Percentiles rank a stretch among this genome's conserved stretches.
Conservation (phyloP, 306 rosid species). For the Fragaria vesca region DNA sequence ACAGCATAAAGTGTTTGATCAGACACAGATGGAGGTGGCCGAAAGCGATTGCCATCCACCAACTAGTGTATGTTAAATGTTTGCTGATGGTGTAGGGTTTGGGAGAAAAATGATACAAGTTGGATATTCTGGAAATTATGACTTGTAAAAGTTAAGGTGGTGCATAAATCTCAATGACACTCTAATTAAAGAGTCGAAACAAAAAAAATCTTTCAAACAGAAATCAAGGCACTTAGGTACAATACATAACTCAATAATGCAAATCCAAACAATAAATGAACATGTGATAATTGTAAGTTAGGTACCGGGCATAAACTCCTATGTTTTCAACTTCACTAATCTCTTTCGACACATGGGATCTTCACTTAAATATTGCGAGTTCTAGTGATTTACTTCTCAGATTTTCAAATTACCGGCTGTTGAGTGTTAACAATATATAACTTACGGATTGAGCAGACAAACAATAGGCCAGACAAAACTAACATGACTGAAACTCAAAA, state of each 20-base stretch:
- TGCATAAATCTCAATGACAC: not conserved
- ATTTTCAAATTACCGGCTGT: too few relatives aligned
- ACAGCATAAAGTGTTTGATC: not conserved
- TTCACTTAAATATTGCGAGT: not conserved
- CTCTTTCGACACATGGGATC: not conserved
- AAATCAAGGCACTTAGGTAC: not conserved
- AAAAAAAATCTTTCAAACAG: not conserved
- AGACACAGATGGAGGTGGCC: not conserved
- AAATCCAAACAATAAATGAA: conserved; percentile 4
- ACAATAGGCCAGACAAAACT: too few relatives aligned
- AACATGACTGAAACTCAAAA: too few relatives aligned
- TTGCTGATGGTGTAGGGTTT: not conserved
- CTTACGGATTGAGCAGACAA: too few relatives aligned
- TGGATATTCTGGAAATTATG: not conserved
- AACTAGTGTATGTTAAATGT: not conserved
- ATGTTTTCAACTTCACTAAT: not conserved
- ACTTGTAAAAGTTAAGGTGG: conserved; percentile 1
- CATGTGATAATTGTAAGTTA: not conserved
- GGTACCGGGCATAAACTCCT: not conserved
- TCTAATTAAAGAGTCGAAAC: not conserved
- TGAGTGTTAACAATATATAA: too few relatives aligned
- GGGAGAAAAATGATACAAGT: not conserved
- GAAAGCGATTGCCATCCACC: conserved; percentile 7
- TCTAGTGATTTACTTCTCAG: not conserved
- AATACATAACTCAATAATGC: not conserved